Conservation (phyloP, 2,329 filamentous ascomycete species). For the Sarocladiaceae sp. region DNA sequence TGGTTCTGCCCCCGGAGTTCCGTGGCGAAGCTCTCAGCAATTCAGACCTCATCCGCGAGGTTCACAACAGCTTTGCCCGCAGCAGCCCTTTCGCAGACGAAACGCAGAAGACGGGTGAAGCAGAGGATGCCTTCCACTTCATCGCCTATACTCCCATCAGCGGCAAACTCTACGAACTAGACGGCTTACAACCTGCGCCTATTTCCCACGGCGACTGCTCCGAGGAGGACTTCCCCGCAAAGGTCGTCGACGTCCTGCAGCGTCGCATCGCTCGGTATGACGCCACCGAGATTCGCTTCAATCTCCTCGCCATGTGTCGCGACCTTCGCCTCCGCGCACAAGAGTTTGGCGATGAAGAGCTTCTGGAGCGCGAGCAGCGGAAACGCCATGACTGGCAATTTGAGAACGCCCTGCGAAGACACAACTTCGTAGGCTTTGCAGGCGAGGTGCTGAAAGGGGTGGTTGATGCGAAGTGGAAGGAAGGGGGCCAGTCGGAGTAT, state of each 20-base stretch:
- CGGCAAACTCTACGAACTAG: slow-evolving; percentile 84
- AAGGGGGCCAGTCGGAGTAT: slow-evolving; percentile 62
- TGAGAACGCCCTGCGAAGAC: slow-evolving; percentile 86
- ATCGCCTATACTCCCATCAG: slow-evolving; percentile 86
- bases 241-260: slow-evolving; percentile 83
- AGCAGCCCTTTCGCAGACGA: slow-evolving; percentile 92
- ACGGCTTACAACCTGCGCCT: slow-evolving; percentile 88
- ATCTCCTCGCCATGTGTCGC: slow-evolving; percentile 85
- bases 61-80: slow-evolving; percentile 87
- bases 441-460: slow-evolving; percentile 87
- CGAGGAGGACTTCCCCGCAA: slow-evolving; percentile 67
- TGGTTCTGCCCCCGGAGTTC: slow-evolving; percentile 72
- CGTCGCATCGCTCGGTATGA: slow-evolving; percentile 82
- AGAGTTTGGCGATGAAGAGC: slow-evolving; percentile 78
- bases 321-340: slow-evolving; percentile 74
- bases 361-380: slow-evolving; percentile 72
- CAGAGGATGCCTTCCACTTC: slow-evolving; percentile 95
- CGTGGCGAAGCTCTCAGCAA: slow-evolving; percentile 58
- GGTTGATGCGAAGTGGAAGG: slow-evolving; percentile 65
- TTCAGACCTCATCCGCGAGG: slow-evolving; percentile 65
- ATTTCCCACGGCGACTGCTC: slow-evolving; percentile 80
- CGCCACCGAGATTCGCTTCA: slow-evolving; percentile 86
- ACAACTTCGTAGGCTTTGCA: slow-evolving; percentile 96
- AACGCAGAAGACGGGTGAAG: slow-evolving; percentile 61
- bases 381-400: slow-evolving; percentile 87